Base-by-base conservation (phyloP, 192 early-diverging fungal genomes). In the Coemansia sp. region DNA sequence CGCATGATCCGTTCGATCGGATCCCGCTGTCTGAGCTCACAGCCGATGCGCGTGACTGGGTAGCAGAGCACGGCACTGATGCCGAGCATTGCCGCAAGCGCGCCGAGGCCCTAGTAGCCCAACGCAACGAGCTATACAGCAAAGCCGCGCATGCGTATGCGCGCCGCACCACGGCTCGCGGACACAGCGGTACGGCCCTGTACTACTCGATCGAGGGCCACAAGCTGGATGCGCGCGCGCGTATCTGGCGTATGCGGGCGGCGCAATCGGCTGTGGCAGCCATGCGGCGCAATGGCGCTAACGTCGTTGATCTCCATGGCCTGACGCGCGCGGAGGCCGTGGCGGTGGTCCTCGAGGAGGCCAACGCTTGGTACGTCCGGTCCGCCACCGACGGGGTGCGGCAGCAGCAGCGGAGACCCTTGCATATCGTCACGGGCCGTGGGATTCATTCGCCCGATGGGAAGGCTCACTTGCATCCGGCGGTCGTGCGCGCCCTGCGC, bases 251-350 rank as follows among this genome's bases (percentile, higher is more conserved):
- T 17, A 79, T 79, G 76, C 70, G 76, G 1, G 76, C 76, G 1
- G 76, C 76, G 4, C 76, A 79, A 30, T 66, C 76, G 0, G 54
- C 67, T 0, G 76, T 79, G 6, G 76, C 76, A 1, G 60, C 60
- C 11, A 68, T 82, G 50, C 66, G 48, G 15, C 67, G 62, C 44
- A 82, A 75, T 15, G 75, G 85, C 59, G 75, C 82, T 14, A 79
- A 82, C 63, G 61, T 89, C 29, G 66, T 91, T 3, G 89, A 91
- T 68, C 72, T 91, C 15, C 89, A 91, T 50, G 89, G 89, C 0
- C 66, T 89, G 25, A 87, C 82, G 0, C 79, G 88, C 3, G 61
- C 66, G 0, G 88, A 91, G 62, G 88, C 89, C 0, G 62, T 83
- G 4, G 80, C 77, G 10, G 65, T 91, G 13, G 82, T 84, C 0